Base-by-base conservation (phyloP, 345 rosid species). In the Gossypium bickii region DNA sequence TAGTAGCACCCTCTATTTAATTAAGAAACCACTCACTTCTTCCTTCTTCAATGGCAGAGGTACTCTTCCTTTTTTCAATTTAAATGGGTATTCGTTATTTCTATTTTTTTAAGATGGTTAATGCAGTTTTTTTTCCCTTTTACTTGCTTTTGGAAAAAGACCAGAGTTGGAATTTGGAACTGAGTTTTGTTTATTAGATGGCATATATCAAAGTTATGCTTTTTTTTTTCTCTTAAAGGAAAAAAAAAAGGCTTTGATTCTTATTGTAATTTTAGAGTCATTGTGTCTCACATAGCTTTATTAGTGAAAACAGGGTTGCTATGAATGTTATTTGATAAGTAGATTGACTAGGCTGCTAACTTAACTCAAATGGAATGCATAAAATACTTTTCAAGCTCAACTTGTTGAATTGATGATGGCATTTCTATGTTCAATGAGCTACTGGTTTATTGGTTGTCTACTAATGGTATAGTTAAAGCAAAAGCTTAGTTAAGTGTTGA, bases 21-120 rank as follows among this genome's bases (percentile, higher is more conserved):
- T 74, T 60, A 82, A 72, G 77, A 78, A 70, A 10, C 85, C 86
- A 17, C 86, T 85, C 69, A 57, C 70, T 45, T 78, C 86, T 13
- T 64, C 85, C 29, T 83, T 86, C 74, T 65, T 88, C 73, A 82
- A 76, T 72, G 85, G 81, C 8, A 86, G 87, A 79, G 86, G 89
- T 86, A 69, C 17, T 24, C 25, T 38, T 67, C 12, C 13, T n/a
- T 61, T 12, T 3, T n/a, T 71, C 63, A 34, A 11, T 62, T 9
- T 76, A 57, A 5, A 12, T 64, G 67, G 71, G 45, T 12, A 27
- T 51, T 58, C 44, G 12, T 60, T n/a, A 44, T 20, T 55, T 74
- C 38, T 65, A 10, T n/a, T 27, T 20, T 9, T 27, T 17, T 3
- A 4, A 29, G 16, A 13, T 49, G 2, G 38, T 67, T 9, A 64